Evolutionary conservation across 2,329 filamentous ascomycete species (phyloP), one percentile per base, ranked within the genome.

Genomic region (Ophiostoma perfectum): DNA sequence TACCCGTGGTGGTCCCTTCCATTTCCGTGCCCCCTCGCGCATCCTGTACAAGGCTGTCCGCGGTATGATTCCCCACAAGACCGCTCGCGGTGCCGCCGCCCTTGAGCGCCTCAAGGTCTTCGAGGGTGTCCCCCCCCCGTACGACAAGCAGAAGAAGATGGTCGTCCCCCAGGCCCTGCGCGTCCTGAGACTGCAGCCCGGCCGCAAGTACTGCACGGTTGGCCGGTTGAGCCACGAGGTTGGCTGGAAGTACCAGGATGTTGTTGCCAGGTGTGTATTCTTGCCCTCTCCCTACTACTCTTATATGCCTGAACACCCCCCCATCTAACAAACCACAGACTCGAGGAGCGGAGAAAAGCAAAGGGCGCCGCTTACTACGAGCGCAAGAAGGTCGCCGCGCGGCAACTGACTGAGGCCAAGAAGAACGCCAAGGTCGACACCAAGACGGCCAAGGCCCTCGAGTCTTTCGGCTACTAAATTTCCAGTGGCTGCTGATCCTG

Each of bases 21-120:
- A 99, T 86, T 98, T 97, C 93, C 95, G 95, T 81, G 93, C 94
- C 77, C 95, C 95, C 74, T 96, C 93, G 78, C 91, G 96, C 84
- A 97, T 99, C 87, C 97, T 99, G 90, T 99, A 97, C 91, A 97
- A 97, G 91, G 93, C 95, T 81, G 92, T 99, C 84, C 94, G 95
- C 82, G 95, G 95, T 82, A 99, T 99, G 95, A 96, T 99, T 76
- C 95, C 95, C 80, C 95, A 99, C 92, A 99, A 99, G 92, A 99
- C 95, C 76, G 89, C 95, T 81, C 94, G 95, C 80, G 95, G 95
- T 84, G 90, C 92, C 78, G 94, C 94, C 78, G 95, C 95, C 77
- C 83, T 99, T 81, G 93, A 98, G 88, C 91, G 95, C 83, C 91
- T 99, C 76, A 99, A 99, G 93, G 93, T 96, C 81, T 99, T 98